A percentile compares a stretch with the other conserved stretches of the same genome.
These are phyloP conservation scores for Colletotrichum zoysiae DNA, from an alignment of 2,329 filamentous ascomycete genomes.

Conservation along the genomic window DNA sequence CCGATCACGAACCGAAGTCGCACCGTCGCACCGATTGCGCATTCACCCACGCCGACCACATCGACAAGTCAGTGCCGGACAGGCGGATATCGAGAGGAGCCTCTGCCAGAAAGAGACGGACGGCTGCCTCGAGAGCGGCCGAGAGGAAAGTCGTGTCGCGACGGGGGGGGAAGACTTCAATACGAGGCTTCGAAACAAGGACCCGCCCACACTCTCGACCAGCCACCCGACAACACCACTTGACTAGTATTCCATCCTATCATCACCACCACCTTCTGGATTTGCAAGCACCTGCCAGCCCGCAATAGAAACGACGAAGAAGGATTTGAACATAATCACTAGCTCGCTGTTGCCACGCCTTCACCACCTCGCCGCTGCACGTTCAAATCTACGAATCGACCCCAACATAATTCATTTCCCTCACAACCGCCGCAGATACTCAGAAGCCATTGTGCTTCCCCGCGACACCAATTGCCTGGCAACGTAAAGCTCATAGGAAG, in stretches of 20 bases:
- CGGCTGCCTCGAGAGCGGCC: background rate
- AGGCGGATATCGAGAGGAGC: background rate
- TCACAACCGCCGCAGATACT: constrained; percentile 7
- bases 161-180: constrained; percentile 4
- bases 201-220: constrained; percentile 12
- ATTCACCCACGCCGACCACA: background rate
- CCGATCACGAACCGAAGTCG: background rate
- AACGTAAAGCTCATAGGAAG: background rate
- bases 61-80: background rate
- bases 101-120: background rate
- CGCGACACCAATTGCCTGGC: background rate
- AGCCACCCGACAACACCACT: constrained; percentile 22
- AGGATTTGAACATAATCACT: background rate
- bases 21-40: background rate
- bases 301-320: background rate
- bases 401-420: constrained; percentile 4
- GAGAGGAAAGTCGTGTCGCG: constrained; percentile 22
- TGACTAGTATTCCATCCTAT: background rate
- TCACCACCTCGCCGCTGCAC: constrained; percentile 2
- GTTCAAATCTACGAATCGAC: background rate
- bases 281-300: background rate
- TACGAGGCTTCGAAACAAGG: constrained; percentile 27
- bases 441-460: constrained; percentile 1
- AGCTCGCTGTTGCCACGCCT: background rate
- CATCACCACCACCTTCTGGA: background rate